Evolutionary conservation across 2,329 filamentous ascomycete genomes (phyloP).

Genomic region (Neonectria sp.): DNA sequence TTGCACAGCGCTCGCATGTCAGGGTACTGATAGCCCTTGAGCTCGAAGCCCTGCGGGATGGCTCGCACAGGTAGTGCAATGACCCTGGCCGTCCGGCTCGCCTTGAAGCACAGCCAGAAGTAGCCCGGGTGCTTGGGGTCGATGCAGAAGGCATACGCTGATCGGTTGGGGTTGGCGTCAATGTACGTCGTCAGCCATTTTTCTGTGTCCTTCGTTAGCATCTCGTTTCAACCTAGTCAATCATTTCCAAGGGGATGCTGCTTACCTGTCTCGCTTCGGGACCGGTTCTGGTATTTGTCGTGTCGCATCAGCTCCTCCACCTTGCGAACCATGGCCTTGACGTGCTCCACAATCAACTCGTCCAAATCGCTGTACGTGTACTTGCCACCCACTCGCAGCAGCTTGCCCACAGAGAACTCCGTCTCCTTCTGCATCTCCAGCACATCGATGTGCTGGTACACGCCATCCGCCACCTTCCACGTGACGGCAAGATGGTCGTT

Average conservation of each 20-base stretch:
- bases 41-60: constrained; percentile 92
- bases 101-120: constrained; percentile 97
- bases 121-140: constrained; percentile 93
- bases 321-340: constrained; percentile 98
- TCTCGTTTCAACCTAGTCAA: constrained; percentile 13
- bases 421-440: constrained; percentile 97
- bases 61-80: constrained; percentile 90
- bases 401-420: constrained; percentile 92
- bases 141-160: constrained; percentile 95
- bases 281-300: constrained; percentile 92
- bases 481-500: constrained; percentile 96
- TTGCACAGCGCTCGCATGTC: constrained; percentile 97
- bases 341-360: constrained; percentile 96
- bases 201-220: constrained; percentile 68
- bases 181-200: constrained; percentile 97
- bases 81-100: constrained; percentile 80
- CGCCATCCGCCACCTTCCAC: constrained; percentile 96
- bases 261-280: constrained; percentile 87
- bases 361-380: constrained; percentile 97
- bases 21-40: constrained; percentile 90
- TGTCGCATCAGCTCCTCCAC: constrained; percentile 96
- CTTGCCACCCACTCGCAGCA: constrained; percentile 87
- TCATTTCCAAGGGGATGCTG: constrained; percentile 37
- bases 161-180: constrained; percentile 93
- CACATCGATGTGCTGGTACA: constrained; percentile 99